These are phyloP conservation scores for Allomyces javanicus DNA, from an alignment of 192 early-diverging fungal species.

Conservation along the genomic window DNA sequence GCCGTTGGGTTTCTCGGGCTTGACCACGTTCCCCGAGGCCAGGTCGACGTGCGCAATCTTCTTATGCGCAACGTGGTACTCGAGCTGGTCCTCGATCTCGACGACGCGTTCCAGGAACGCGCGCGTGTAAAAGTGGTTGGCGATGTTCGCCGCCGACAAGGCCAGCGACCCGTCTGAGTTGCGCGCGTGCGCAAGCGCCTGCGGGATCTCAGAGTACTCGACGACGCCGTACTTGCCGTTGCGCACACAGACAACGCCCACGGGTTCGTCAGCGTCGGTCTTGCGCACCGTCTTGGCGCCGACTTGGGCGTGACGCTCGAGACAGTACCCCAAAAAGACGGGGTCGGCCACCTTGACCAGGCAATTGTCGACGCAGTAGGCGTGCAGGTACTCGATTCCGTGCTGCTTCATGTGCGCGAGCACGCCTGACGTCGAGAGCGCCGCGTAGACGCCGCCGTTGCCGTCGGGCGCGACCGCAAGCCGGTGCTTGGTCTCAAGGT, in stretches of 20 bases:
- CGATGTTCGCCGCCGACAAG: conserved; percentile 91
- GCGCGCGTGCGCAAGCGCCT: conserved; percentile 48
- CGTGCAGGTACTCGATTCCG: conserved; percentile 73
- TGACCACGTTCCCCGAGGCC: conserved; percentile 43
- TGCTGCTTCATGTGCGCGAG: conserved; percentile 59
- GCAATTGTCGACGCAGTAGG: conserved; percentile 96
- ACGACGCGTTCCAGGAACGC: conserved; percentile 76
- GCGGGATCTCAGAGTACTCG: conserved; percentile 89
- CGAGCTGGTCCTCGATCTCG: conserved; percentile 60
- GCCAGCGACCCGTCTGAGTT: conserved; percentile 41
- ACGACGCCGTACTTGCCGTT: conserved; percentile 68
- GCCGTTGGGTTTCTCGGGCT: conserved; percentile 68
- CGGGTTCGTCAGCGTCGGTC: conserved; percentile 60
- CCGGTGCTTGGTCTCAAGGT: conserved; percentile 57
- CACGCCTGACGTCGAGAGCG: conserved; percentile 61
- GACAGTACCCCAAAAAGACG: conserved; percentile 83
- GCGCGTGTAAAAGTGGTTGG: conserved; percentile 91
- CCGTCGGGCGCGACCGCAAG: conserved; percentile 73
- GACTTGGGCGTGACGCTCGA: conserved; percentile 72
- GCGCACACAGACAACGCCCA: conserved; percentile 88
- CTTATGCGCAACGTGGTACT: conserved; percentile 95
- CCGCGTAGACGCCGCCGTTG: conserved; percentile 91
- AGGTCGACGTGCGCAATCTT: conserved; percentile 86
- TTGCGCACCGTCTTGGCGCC: conserved; percentile 92
- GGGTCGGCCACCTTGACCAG: conserved; percentile 92